These are phyloP conservation scores for Puya raimondii DNA, from an alignment of 176 grass and related monocot species.

Conservation along the genomic window DNA sequence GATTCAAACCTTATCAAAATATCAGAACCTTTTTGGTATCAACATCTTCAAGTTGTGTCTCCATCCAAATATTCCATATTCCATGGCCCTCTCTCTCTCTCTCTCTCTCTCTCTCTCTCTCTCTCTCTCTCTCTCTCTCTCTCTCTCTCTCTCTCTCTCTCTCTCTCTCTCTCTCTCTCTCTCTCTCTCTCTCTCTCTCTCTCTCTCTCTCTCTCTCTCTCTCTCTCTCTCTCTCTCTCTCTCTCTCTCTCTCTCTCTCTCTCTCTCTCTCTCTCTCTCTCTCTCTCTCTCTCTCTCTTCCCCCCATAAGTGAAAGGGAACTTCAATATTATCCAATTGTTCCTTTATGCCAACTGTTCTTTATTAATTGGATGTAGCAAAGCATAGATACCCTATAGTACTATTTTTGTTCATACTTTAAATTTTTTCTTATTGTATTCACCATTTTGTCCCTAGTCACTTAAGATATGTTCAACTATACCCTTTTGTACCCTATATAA, in stretches of 20 bases:
- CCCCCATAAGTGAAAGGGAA: background rate
- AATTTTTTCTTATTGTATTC: too few species aligned
- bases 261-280: background rate
- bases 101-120: background rate
- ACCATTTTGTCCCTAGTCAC: background rate
- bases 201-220: background rate
- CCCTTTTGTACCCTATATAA: slow-evolving; percentile 29
- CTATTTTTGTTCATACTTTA: too few species aligned
- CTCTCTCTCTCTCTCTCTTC: background rate
- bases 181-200: slow-evolving; percentile 1
- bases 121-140: background rate
- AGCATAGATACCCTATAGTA: background rate
- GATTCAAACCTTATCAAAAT: slow-evolving; percentile 15
- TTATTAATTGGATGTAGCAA: background rate
- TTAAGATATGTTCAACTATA: background rate
- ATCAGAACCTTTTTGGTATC: background rate
- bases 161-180: background rate
- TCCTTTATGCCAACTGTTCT: background rate
- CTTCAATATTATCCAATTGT: slow-evolving; percentile 14
- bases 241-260: background rate
- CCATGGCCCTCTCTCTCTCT: background rate
- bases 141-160: background rate
- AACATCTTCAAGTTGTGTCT: background rate
- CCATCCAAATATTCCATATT: slow-evolving; percentile 16
- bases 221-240: background rate